phyloP scores from a whole-genome alignment of 352 stramenopile genomes.

The Globisporangium cystogenes region DNA sequence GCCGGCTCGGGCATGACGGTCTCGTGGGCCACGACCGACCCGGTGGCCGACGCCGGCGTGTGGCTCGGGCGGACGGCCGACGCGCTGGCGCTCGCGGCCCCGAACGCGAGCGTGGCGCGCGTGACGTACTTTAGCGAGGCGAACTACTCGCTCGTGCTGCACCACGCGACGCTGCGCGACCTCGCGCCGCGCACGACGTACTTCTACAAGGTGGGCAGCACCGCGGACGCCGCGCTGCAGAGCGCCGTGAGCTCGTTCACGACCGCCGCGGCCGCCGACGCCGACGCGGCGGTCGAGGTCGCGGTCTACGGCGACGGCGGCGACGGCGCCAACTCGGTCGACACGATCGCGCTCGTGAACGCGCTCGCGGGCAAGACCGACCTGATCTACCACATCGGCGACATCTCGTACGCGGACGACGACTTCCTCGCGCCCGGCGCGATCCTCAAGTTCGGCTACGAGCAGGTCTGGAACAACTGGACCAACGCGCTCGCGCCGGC shows the following conservation, averaged over 20 bases:
- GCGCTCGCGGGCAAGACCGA: constrained; percentile 26
- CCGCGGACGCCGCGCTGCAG: constrained; percentile 14
- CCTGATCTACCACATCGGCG: constrained; percentile 68
- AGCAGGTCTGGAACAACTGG: constrained; percentile 84
- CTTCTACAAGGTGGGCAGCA: constrained; percentile 44
- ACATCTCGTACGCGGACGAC: constrained; percentile 50
- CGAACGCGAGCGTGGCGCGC: constrained; percentile 14
- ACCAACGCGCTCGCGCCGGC: constrained; percentile 57
- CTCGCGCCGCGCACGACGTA: constrained; percentile 32
- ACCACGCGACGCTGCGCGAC: constrained; percentile 25
- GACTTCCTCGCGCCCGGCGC: constrained; percentile 20
- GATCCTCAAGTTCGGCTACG: constrained; percentile 81
- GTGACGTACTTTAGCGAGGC: constrained; percentile 43
- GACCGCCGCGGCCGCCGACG: constrained; percentile 19
- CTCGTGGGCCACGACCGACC: constrained; percentile 50
- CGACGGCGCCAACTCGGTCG: constrained; percentile 27
- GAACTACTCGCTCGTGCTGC: constrained; percentile 35
- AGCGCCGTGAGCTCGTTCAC: constrained; percentile 28
- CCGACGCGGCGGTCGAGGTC: constrained; percentile 35
- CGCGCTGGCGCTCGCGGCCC: too few species aligned
- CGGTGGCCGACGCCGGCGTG: constrained; percentile 29
- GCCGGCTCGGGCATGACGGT: constrained; percentile 47
- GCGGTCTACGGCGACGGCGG: constrained; percentile 55
- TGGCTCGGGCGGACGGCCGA: constrained; percentile 38
- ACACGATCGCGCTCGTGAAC: constrained; percentile 37